Evolutionary conservation across 306 rosid species (phyloP).

Genomic region (Cicer arietinum): DNA sequence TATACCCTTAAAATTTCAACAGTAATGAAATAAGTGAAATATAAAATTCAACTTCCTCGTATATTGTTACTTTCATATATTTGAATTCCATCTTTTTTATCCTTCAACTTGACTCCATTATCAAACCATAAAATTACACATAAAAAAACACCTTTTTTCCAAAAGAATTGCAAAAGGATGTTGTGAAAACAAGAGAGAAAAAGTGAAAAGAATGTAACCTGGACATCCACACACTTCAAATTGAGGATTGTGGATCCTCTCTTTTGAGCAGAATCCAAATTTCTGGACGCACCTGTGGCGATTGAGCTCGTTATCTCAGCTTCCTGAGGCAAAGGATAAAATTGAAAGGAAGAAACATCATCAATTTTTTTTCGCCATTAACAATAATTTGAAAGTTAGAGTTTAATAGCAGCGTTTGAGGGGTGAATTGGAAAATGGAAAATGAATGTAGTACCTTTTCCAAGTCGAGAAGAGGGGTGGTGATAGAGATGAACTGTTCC

Average conservation of each 20-base stretch:
- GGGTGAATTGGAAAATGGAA: neutral
- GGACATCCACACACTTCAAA: constrained; percentile 89
- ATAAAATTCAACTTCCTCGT: constrained; percentile 6
- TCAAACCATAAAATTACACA: constrained; percentile 18
- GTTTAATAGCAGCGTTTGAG: constrained; percentile 6
- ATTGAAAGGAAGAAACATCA: neutral
- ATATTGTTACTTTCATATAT: neutral
- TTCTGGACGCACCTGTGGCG: constrained; percentile 73
- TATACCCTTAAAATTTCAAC: constrained; percentile 7
- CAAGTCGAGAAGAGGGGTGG: constrained; percentile 82
- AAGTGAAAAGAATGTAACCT: constrained; percentile 57
- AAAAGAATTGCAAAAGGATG: neutral
- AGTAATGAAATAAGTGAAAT: constrained; percentile 18
- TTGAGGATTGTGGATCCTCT: constrained; percentile 90
- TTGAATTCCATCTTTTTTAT: neutral
- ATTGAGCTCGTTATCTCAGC: constrained; percentile 94
- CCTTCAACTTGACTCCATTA: neutral
- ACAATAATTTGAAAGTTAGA: neutral
- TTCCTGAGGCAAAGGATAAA: constrained; percentile 55
- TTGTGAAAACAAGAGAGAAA: neutral
- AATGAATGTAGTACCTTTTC: constrained; percentile 66
- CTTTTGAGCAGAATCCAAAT: constrained; percentile 83
- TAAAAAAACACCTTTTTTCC: neutral
- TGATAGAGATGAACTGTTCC: constrained; percentile 77
- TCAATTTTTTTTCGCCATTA: neutral